phyloP scores from a whole-genome alignment of 2,329 filamentous ascomycete species.

The Colletotrichum liriopes region DNA sequence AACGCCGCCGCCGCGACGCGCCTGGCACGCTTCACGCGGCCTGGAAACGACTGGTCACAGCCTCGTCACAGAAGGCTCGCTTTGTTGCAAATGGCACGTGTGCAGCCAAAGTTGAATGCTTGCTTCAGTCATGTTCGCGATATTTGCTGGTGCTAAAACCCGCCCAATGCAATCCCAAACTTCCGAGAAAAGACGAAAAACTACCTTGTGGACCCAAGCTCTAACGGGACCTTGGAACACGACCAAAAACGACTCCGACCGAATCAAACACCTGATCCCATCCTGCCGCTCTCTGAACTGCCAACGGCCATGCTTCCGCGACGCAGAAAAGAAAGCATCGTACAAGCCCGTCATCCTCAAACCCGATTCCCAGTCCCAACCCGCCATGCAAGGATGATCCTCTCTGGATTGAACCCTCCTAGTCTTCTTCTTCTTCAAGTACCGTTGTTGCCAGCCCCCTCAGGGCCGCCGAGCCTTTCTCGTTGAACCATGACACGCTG shows the following conservation, averaged over 20 bases:
- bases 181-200: conserved; percentile 14
- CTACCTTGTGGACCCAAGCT: conserved; percentile 26
- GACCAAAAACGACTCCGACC: conserved; percentile 37
- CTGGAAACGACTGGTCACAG: no score
- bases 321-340: conserved; percentile 38
- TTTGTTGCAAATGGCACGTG: neutral
- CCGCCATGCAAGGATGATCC: conserved; percentile 42
- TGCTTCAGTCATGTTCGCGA: conserved; percentile 39
- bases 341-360: conserved; percentile 30
- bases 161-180: conserved; percentile 39
- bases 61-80: neutral
- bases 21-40: neutral
- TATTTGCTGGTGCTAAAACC: conserved; percentile 39
- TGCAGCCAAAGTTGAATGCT: conserved; percentile 15
- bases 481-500: conserved; percentile 76
- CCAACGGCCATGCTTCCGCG: conserved; percentile 38
- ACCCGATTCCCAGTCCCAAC: conserved; percentile 36
- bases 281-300: conserved; percentile 29
- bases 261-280: conserved; percentile 36
- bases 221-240: conserved; percentile 36
- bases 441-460: conserved; percentile 31
- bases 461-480: conserved; percentile 60
- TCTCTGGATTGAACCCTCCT: neutral
- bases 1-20: neutral
- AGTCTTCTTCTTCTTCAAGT: neutral